Conservation (phyloP, 768 basidiomycete genomes). For the Cyathus striatus region DNA sequence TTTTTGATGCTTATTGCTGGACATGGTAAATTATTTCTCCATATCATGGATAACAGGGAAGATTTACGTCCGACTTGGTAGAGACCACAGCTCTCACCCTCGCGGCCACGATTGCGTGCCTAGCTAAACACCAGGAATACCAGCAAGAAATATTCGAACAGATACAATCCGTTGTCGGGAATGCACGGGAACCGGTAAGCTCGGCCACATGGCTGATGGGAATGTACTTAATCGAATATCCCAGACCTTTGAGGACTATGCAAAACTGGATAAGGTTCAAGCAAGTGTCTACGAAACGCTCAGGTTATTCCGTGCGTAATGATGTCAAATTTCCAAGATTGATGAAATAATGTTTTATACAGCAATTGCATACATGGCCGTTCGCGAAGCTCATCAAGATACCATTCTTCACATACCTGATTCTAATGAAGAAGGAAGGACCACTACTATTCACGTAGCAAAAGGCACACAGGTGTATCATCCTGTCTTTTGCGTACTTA, state of each 20-base stretch:
- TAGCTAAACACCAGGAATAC: conserved; percentile 35
- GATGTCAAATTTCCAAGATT: no score
- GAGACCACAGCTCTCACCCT: conserved; percentile 42
- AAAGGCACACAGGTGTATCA: conserved; percentile 29
- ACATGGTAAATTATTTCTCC: background rate
- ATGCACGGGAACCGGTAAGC: conserved; percentile 27
- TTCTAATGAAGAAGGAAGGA: conserved; percentile 18
- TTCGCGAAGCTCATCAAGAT: conserved; percentile 20
- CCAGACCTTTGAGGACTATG: conserved; percentile 35
- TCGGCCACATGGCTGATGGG: background rate
- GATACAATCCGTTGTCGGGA: conserved; percentile 27
- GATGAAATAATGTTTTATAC: background rate
- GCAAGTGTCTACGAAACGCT: conserved; percentile 38
- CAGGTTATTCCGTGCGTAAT: conserved; percentile 38
- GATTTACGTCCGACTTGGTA: conserved; percentile 5
- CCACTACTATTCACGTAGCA: conserved; percentile 9
- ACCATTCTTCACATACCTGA: conserved; percentile 17
- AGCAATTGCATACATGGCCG: conserved; percentile 24
- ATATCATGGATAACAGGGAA: background rate
- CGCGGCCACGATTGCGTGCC: conserved; percentile 35
- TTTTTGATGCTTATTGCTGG: conserved; percentile 3
- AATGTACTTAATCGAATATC: background rate
- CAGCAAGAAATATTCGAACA: conserved; percentile 38
- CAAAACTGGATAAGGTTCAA: conserved; percentile 34
- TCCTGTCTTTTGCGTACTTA: background rate